These are phyloP conservation scores for Trichoderma semiorbis DNA, from an alignment of 2,329 filamentous ascomycete species.

Conservation along the genomic window DNA sequence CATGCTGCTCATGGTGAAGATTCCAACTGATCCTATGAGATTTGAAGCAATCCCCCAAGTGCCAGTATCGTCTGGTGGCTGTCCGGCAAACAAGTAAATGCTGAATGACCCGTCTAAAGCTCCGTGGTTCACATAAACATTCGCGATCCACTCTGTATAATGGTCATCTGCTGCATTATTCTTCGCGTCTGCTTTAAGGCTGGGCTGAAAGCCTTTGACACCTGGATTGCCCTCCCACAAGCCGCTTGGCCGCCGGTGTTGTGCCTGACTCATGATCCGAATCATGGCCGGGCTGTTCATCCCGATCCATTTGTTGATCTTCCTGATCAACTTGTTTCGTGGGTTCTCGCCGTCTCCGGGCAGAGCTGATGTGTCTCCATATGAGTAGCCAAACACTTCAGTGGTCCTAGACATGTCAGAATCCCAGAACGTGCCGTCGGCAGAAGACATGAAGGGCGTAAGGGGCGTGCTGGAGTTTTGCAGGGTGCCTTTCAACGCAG, in stretches of 20 bases:
- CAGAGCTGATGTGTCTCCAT: constrained; percentile 54
- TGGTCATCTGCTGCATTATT: constrained; percentile 35
- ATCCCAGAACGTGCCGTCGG: constrained; percentile 63
- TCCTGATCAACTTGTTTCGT: constrained; percentile 34
- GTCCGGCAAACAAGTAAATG: constrained; percentile 66
- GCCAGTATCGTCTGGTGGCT: constrained; percentile 40
- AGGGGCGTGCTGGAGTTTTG: constrained; percentile 56
- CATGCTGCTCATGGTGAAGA: constrained; percentile 46
- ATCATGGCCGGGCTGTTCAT: constrained; percentile 30
- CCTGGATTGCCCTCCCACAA: not conserved
- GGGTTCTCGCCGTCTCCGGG: constrained; percentile 26
- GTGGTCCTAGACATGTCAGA: constrained; percentile 59
- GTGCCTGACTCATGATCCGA: not conserved
- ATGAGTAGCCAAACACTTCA: constrained; percentile 68
- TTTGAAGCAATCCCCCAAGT: constrained; percentile 53
- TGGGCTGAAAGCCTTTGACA: constrained; percentile 19
- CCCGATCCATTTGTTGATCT: constrained; percentile 52
- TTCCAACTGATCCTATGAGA: constrained; percentile 59
- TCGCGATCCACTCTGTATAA: constrained; percentile 66
- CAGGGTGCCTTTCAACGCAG: constrained; percentile 50
- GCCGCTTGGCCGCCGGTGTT: not conserved
- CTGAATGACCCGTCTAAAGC: constrained; percentile 57
- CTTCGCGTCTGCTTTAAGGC: constrained; percentile 25
- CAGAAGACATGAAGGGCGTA: constrained; percentile 61
- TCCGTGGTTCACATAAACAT: constrained; percentile 59